Evolutionary conservation across 2,329 filamentous ascomycete species (phyloP).

Genomic region (Fusarium sp.): DNA sequence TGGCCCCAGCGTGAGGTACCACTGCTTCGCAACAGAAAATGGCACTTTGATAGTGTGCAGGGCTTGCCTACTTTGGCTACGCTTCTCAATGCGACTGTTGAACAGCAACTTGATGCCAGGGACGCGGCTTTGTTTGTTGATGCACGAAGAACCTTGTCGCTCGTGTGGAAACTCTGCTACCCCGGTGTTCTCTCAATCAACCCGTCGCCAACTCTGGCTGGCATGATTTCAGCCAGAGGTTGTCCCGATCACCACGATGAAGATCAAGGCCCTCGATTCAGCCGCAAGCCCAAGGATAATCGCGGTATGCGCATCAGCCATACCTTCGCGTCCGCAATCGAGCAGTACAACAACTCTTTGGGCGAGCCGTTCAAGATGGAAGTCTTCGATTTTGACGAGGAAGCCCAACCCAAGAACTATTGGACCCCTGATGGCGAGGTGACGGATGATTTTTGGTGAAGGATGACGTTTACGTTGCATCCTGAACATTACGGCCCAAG

Average conservation of each 20-base stretch:
- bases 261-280: not conserved
- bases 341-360: not conserved
- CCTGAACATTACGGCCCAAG: not conserved
- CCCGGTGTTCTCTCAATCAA: not conserved
- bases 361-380: not conserved
- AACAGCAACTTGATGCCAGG: not conserved
- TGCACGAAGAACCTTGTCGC: slow-evolving; percentile 20
- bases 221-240: not conserved
- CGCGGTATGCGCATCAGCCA: not conserved
- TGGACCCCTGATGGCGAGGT: not conserved
- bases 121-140: slow-evolving; percentile 37
- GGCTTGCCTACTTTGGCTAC: slow-evolving; percentile 44
- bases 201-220: not conserved
- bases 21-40: slow-evolving; percentile 46
- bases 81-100: not conserved
- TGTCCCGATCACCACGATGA: slow-evolving; percentile 24
- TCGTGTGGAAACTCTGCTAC: slow-evolving; percentile 13
- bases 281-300: not conserved
- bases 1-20: not conserved
- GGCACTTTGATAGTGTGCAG: slow-evolving; percentile 47
- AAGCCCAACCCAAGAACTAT: not conserved
- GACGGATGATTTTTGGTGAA: not conserved
- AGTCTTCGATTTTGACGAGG: not conserved
- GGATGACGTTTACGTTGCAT: not conserved
- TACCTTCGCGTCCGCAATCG: not conserved